Base-by-base conservation (phyloP, 345 rosid genomes). In the Lepidium sativum region DNA sequence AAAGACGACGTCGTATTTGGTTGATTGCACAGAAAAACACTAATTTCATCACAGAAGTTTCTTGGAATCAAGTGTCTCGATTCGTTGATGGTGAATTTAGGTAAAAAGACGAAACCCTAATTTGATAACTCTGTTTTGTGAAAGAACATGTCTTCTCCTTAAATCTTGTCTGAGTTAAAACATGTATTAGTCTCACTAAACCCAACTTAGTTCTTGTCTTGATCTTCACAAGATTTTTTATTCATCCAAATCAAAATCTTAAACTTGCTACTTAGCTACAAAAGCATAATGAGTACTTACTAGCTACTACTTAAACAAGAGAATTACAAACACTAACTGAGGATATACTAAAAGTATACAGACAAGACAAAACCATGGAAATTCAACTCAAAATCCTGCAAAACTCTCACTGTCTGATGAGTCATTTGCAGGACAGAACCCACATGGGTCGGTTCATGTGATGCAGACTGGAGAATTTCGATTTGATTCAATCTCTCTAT, bases 191-290 rank as follows among this genome's bases (percentile, higher is more conserved):
- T n/a, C n/a, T n/a, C n/a, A n/a, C n/a, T n/a, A n/a, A n/a, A n/a
- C n/a, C n/a, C n/a, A n/a, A n/a, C n/a, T n/a, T n/a, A n/a, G n/a
- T n/a, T n/a, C 29, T 54, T 34, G 6, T 34, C 17, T 15, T 66
- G 16, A 54, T 21, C 37, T 29, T 14, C n/a, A 15, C 8, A 15
- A 31, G 29, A 10, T 14, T 2, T 54, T 34, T 62, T 62, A 54
- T 62, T 70, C 69, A 62, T 62, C 63, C 51, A 54, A 70, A 70
- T 62, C 27, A 44, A 44, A 2, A 41, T 62, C 63, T 62, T 70
- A 8, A 60, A 53, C 41, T 62, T 17, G 54, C 63, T 62, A 53
- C 67, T 61, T 53, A 34, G 54, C 55, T 70, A 70, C 48, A 61
- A 33, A 62, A n/a, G 49, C 62, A 70, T 41, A 16, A 53, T 18